Base-by-base conservation (phyloP, 495 filamentous ascomycete species). In the Xylaria curta region DNA sequence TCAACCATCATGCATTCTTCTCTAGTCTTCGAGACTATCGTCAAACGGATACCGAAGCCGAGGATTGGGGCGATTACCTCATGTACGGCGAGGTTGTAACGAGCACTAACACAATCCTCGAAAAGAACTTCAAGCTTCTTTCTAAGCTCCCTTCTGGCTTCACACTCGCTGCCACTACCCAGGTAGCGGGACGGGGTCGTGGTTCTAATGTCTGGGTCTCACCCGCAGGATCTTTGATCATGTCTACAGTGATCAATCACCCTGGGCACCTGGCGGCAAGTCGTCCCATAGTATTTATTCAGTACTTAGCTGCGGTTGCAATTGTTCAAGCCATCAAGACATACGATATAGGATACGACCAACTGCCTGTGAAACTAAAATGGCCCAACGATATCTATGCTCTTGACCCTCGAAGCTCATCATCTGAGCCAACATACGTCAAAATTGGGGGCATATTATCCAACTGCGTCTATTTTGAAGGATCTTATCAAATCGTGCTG, bases 371-470 rank as follows among this genome's bases (percentile, higher is more conserved):
- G 47, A 94, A 93, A 79, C 78, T 99, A 44, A 99, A 99, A 81
- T 99, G 96, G 96, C 96, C 96, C 9, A 99, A 99, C 73, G 96
- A 99, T 78, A 93, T 99, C 71, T 98, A 95, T 78, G 94, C 93
- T 0, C 84, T 87, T 13, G 93, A 94, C 76, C 94, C 94, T 2
- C 81, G 81, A 38, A 85, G 90, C 68, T 84, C 89, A 1, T 81
- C 83, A 4, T 68, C 81, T 3, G 24, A 61, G 26, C 68, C 59
- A 13, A 70, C 36, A 15, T 97, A 94, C 78, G 90, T 94, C 73
- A 99, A 99, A 75, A 95, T 99, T 62, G 94, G 92, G 75, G 96
- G 96, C 15, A 97, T 98, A 71, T 87, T 99, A 0, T 91, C 97
- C 46, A 97, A 97, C 81, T 97, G 93, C 66, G 90, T 89, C 69